Evolutionary conservation across 441 rosid genomes (phyloP).

Genomic region (Adansonia rubrostipa): DNA sequence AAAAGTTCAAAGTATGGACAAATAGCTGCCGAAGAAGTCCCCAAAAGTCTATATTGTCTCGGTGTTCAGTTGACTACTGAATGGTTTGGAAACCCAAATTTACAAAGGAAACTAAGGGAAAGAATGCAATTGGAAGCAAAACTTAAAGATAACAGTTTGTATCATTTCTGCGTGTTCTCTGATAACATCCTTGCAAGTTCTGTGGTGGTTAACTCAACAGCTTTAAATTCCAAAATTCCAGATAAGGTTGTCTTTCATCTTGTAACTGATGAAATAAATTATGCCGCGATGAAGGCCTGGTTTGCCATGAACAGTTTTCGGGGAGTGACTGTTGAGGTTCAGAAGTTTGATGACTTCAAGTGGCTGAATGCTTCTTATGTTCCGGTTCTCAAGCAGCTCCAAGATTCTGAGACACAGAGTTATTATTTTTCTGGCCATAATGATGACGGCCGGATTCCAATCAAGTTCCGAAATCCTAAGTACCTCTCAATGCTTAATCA

Average conservation of each 20-base stretch:
- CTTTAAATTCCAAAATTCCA: slow-evolving; percentile 61
- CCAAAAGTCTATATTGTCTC: slow-evolving; percentile 94
- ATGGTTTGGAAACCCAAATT: slow-evolving; percentile 68
- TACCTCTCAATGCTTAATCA: slow-evolving; percentile 88
- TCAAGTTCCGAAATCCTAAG: slow-evolving; percentile 89
- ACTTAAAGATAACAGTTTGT: slow-evolving; percentile 61
- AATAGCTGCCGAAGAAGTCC: slow-evolving; percentile 97
- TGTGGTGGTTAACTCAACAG: slow-evolving; percentile 78
- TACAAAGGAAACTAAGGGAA: slow-evolving; percentile 52
- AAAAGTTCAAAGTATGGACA: slow-evolving; percentile 92
- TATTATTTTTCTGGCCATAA: slow-evolving; percentile 90
- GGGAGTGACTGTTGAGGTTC: slow-evolving; percentile 90
- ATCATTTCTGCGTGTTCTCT: slow-evolving; percentile 77
- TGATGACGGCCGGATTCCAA: slow-evolving; percentile 77
- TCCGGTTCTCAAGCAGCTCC: slow-evolving; percentile 97
- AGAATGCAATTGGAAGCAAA: slow-evolving; percentile 47
- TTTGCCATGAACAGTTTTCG: slow-evolving; percentile 64
- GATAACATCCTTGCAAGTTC: slow-evolving; percentile 89
- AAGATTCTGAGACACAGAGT: slow-evolving; percentile 91
- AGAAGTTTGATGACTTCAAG: slow-evolving; percentile 87
- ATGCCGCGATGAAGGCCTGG: slow-evolving; percentile 92
- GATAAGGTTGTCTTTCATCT: slow-evolving; percentile 82
- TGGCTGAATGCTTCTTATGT: slow-evolving; percentile 98
- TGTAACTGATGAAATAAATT: slow-evolving; percentile 88
- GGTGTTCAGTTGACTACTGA: slow-evolving; percentile 82